Base-by-base conservation (phyloP, 148 eudicot genomes). In the Arbutus unedo region DNA sequence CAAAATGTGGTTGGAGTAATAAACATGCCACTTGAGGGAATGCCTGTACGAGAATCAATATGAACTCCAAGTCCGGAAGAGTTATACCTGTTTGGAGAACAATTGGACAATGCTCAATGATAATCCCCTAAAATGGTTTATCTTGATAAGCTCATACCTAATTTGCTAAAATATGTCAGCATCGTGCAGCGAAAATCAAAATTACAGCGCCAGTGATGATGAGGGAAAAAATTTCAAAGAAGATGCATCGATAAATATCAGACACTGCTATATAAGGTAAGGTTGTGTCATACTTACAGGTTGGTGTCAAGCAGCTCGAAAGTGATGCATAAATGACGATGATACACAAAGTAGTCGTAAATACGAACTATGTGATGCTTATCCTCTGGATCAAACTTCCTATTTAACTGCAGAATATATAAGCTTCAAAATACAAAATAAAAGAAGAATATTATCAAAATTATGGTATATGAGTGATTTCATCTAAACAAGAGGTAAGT, bases 301-400 rank as follows among this genome's bases (percentile, higher is more conserved):
- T 96, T 96, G 60, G 93, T 88, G 81, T 89, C 95, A 56, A 96
- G 97, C 91, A 96, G 82, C 87, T 96, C 99, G 87, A 96, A 96
- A 51, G 93, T 88, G 80, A 96, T 96, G 91, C 99, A 96, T 78
- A 96, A 85, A 79, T 96, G 99, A 53, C 91, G 92, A 82, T 92
- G 99, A 85, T 84, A 90, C 71, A 96, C 99, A 87, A 96, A 96
- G 89, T 91, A 88, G 87, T 96, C 99, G 87, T 93, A 89, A 76
- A 96, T 94, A 50, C 99, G 99, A 85, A 96, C 98, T 81, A 96
- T 94, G 83, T 96, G 99, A 91, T 96, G 97, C 91, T 89, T 91
- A 88, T 96, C 95, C 84, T 94, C 98, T 51, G 98, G 98, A 89
- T 96, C 99, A 86, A 89, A 92, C 95, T 92, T 94, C 84, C 83